Percentiles rank a stretch among this genome's conserved stretches.
Conservation (phyloP, 2,329 filamentous ascomycete genomes). For the Fusarium sp. region DNA sequence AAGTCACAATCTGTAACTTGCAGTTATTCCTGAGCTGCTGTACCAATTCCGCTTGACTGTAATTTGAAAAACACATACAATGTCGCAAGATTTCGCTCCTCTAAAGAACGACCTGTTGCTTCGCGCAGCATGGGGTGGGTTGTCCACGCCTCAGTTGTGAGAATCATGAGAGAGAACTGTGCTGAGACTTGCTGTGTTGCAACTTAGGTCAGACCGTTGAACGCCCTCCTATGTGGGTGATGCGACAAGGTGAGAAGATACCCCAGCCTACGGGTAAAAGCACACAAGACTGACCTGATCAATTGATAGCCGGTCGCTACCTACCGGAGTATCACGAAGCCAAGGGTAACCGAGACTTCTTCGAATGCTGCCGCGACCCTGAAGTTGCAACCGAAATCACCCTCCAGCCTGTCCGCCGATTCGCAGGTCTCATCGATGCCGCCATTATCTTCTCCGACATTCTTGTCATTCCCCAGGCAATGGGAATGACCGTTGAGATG, state of each 20-base stretch:
- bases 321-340: slow-evolving; percentile 97
- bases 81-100: slow-evolving; percentile 79
- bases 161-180: slow-evolving; percentile 22
- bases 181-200: slow-evolving; percentile 35
- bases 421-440: slow-evolving; percentile 87
- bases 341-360: slow-evolving; percentile 92
- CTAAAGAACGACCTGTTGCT: slow-evolving; percentile 93
- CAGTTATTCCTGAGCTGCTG: neutral
- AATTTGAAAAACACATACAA: slow-evolving; percentile 50
- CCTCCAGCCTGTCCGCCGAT: slow-evolving; percentile 93
- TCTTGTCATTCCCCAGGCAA: slow-evolving; percentile 94
- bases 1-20: slow-evolving; percentile 18
- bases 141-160: slow-evolving; percentile 2
- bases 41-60: slow-evolving; percentile 5
- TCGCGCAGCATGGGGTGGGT: slow-evolving; percentile 85
- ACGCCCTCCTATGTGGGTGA: slow-evolving; percentile 96
- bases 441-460: slow-evolving; percentile 99
- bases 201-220: slow-evolving; percentile 84
- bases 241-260: slow-evolving; percentile 86
- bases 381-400: slow-evolving; percentile 94
- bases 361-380: slow-evolving; percentile 93
- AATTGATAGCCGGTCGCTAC: slow-evolving; percentile 82
- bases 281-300: slow-evolving; percentile 1
- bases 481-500: slow-evolving; percentile 99
- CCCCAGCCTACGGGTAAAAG: neutral